phyloP scores from a whole-genome alignment of 495 filamentous ascomycete genomes.

The Saxophila tyrrhenica region DNA sequence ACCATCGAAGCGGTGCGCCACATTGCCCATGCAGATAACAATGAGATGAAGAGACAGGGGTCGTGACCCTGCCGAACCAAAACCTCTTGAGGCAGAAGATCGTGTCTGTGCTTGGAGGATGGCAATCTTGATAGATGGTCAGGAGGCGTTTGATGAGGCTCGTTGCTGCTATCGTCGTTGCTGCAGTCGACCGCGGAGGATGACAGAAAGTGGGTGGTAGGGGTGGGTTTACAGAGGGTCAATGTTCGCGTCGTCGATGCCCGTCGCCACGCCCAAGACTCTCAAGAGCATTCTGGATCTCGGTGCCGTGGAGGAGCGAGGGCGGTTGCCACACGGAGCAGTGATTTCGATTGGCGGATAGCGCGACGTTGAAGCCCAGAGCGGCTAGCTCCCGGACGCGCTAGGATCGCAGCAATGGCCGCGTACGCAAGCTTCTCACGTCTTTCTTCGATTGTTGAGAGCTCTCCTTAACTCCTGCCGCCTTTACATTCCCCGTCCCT shows the following conservation, averaged over 20 bases:
- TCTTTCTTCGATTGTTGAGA: neutral
- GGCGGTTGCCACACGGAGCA: neutral
- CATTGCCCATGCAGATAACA: neutral
- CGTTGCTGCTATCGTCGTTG: neutral
- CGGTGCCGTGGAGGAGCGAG: neutral
- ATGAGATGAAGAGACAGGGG: neutral
- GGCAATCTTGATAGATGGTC: neutral
- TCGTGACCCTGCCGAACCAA: conserved; percentile 2
- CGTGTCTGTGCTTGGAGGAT: conserved; percentile 3
- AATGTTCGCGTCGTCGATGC: neutral
- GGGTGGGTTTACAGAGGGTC: neutral
- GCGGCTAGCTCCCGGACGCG: neutral
- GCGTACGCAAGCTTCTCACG: neutral
- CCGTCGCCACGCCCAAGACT: neutral
- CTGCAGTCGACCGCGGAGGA: neutral
- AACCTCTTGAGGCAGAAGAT: neutral
- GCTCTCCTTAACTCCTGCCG: neutral
- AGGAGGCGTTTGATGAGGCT: neutral
- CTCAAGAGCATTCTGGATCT: neutral
- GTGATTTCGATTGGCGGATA: neutral
- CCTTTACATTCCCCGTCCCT: neutral
- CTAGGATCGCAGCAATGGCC: too few species aligned
- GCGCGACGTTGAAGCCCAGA: neutral
- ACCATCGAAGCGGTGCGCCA: neutral
- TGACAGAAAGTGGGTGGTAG: neutral